Base-by-base conservation (phyloP, 805 yeast species). In the Wickerhamomyces sydowiorum region DNA sequence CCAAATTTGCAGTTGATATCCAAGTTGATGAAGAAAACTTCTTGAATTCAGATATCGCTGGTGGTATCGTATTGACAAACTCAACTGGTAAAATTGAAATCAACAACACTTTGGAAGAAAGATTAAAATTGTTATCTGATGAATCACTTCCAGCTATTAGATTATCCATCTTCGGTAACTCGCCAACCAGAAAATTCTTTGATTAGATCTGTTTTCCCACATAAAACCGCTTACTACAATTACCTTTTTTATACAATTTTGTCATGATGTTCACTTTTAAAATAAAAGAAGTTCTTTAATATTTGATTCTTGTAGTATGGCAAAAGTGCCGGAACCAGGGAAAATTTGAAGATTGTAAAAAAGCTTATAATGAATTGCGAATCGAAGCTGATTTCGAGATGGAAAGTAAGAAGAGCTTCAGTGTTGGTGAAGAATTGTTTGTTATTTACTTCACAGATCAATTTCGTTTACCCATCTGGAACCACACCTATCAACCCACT, bases 141-240 rank as follows among this genome's bases (percentile, higher is more conserved):
- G 86, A 80, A 57, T 85, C 96, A 7, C 77, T 93, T 52, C 99
- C 99, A 38, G 95, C 90, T 42, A 80, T 93, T 50, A 82, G 98
- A 69, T 72, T 86, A 49, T 95, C 90, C 59, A 69, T 91, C 60
- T 93, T 89, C 60, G 96, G 96, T 48, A 80, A 86, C 43, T 83
- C 96, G 15, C 65, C 76, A 43, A 67, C 91, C 42, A 86, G 98
- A 76, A 87, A 86, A 73, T 91, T 86, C 76, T 88, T 88, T 60
- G 95, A 89, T 60, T 90, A 75, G 58, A 40, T 8, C 12, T 24
- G 27, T 24, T 24, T 24, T n/a, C 27, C 10, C 12, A 24, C 27
- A 8, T 24, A 8, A 24, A 12, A 20, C 33, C 20, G n/a, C 5
- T 12, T 27, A 13, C 30, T 25, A 25, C 28, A 25, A 12, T 25